Conservation (phyloP, 805 yeast genomes). For the Kazachstania taianensis region DNA sequence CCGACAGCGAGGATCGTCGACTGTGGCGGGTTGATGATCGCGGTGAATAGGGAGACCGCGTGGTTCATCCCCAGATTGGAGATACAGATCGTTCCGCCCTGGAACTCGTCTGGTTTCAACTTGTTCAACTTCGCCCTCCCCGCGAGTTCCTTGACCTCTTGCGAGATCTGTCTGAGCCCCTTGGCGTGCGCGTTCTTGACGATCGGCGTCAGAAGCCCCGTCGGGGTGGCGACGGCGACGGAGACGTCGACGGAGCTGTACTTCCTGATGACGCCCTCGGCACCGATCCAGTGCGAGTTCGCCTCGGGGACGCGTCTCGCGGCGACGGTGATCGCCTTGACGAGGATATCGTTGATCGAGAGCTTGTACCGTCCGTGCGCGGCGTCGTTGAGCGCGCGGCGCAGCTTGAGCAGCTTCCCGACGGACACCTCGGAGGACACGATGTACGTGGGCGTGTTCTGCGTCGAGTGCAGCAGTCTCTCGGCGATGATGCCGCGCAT, state of each 20-base stretch:
- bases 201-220: constrained; percentile 95
- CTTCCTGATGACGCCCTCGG: constrained; percentile 84
- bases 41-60: constrained; percentile 87
- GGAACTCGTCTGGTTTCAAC: constrained; percentile 92
- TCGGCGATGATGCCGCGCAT: constrained; percentile 93
- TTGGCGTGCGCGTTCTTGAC: constrained; percentile 78
- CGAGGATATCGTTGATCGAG: constrained; percentile 86
- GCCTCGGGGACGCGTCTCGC: constrained; percentile 84
- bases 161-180: constrained; percentile 77
- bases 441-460: constrained; percentile 82
- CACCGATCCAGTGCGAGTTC: constrained; percentile 87
- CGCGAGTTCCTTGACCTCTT: constrained; percentile 82
- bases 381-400: constrained; percentile 77
- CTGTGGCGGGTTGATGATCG: constrained; percentile 97
- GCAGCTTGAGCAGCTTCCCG: constrained; percentile 79
- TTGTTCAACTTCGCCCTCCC: constrained; percentile 93
- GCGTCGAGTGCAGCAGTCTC: constrained; percentile 80
- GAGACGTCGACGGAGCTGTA: constrained; percentile 89
- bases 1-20: constrained; percentile 90
- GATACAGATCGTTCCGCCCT: constrained; percentile 98
- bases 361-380: constrained; percentile 82
- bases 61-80: constrained; percentile 98
- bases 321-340: constrained; percentile 92
- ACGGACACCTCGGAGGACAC: constrained; percentile 83
- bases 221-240: constrained; percentile 97